Conservation (phyloP, 495 filamentous ascomycete species). For the Oleoguttula mirabilis region DNA sequence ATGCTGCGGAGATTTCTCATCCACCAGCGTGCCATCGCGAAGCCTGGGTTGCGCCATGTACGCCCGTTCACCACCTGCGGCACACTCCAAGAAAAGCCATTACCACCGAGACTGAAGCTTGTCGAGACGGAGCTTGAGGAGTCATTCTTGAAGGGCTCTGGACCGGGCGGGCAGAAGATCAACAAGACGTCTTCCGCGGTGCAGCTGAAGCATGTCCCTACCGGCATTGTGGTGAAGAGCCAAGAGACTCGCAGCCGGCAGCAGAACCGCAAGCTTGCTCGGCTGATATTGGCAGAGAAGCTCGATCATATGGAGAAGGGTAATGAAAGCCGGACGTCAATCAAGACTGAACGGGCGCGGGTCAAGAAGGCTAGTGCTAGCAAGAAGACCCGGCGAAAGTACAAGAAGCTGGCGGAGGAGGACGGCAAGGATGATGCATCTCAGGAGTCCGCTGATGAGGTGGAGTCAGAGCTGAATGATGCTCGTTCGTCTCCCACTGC, state of each 20-base stretch:
- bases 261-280: constrained; percentile 83
- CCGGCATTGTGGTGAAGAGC: constrained; percentile 80
- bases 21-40: too few species aligned
- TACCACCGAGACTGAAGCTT: constrained; percentile 66
- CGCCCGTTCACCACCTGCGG: constrained; percentile 2
- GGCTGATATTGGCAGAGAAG: constrained; percentile 60
- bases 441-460: constrained; percentile 31
- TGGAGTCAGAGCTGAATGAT: background rate
- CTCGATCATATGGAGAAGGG: constrained; percentile 60
- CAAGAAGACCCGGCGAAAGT: constrained; percentile 59
- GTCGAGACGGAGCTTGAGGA: constrained; percentile 69
- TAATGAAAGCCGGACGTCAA: constrained; percentile 42
- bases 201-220: constrained; percentile 80
- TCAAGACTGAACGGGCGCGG: constrained; percentile 41
- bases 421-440: too few species aligned
- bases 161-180: constrained; percentile 94
- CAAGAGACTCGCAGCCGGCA: constrained; percentile 78
- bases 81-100: constrained; percentile 34
- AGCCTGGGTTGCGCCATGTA: too few species aligned
- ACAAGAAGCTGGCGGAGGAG: constrained; percentile 38
- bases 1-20: too few species aligned
- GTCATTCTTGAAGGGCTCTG: constrained; percentile 79
- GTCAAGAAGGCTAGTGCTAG: constrained; percentile 54
- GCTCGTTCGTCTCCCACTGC: background rate
- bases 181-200: constrained; percentile 97